These are phyloP conservation scores for Albizia julibrissin DNA, from an alignment of 306 rosid genomes.

Conservation along the genomic window DNA sequence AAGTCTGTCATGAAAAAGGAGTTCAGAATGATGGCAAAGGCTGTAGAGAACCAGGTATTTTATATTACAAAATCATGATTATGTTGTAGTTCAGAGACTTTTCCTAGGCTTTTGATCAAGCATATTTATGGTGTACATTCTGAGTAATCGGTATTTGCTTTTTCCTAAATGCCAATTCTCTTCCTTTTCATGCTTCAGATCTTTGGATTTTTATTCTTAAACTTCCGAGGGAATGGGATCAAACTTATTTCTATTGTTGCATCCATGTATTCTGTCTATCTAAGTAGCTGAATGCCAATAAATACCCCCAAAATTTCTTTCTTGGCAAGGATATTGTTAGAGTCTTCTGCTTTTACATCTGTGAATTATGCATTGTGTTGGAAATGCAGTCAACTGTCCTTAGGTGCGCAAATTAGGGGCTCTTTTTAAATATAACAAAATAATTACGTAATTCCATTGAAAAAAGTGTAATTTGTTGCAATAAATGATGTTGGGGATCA, in stretches of 20 bases:
- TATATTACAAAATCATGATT: not conserved
- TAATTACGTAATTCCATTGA: not conserved
- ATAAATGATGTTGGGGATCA: not conserved
- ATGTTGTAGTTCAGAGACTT: not conserved
- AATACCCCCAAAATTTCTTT: not conserved
- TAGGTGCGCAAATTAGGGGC: not conserved
- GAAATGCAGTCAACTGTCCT: not conserved
- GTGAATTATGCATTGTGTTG: not conserved
- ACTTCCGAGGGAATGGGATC: not conserved
- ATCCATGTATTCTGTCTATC: not conserved
- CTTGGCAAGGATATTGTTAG: not conserved
- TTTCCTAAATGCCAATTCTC: not conserved
- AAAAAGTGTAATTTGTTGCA: not conserved
- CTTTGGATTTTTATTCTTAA: not conserved
- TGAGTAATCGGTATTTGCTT: not conserved
- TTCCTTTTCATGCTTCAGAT: not conserved
- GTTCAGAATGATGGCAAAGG: constrained; percentile 76
- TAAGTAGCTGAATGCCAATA: not conserved
- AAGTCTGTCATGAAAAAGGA: constrained; percentile 89
- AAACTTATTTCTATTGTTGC: not conserved
- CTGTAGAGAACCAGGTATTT: constrained; percentile 75
- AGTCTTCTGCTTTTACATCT: not conserved
- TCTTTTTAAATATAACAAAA: not conserved
- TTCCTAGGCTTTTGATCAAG: not conserved
- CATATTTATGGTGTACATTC: not conserved